Conservation (phyloP, 192 early-diverging fungal genomes). For the Gaertneriomyces semiglobifer region DNA sequence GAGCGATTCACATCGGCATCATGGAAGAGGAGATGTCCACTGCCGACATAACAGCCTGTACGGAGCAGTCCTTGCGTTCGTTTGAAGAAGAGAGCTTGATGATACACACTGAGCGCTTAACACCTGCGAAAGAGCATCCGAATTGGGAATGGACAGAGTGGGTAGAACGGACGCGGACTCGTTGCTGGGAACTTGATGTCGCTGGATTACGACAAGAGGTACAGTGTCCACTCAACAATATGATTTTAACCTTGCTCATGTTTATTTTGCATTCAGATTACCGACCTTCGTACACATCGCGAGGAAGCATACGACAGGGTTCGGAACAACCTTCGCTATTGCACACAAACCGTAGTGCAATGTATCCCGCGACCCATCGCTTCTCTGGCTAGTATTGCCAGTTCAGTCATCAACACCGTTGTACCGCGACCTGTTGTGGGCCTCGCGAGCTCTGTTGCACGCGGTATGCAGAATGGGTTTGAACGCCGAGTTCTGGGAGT, state of each 20-base stretch:
- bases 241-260: neutral
- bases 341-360: neutral
- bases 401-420: neutral
- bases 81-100: no score
- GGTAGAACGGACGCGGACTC: conserved; percentile 31
- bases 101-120: neutral
- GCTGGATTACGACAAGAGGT: conserved; percentile 38
- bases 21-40: conserved; percentile 6
- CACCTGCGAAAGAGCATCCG: neutral
- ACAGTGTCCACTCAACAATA: neutral
- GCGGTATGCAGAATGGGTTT: conserved; percentile 9
- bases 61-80: neutral
- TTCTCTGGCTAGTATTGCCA: conserved; percentile 16
- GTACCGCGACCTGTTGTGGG: conserved; percentile 10
- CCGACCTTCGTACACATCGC: conserved; percentile 25
- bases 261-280: conserved; percentile 12
- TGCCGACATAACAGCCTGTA: neutral
- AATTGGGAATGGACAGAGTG: conserved; percentile 43
- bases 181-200: conserved; percentile 40
- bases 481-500: conserved; percentile 7
- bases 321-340: neutral
- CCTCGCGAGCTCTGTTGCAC: conserved; percentile 9
- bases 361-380: conserved; percentile 14
- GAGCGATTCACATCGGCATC: conserved; percentile 1
- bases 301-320: conserved; percentile 25